These are phyloP conservation scores for Fraxinus quadrangulata DNA, from an alignment of 257 asterid genomes.

Conservation along the genomic window DNA sequence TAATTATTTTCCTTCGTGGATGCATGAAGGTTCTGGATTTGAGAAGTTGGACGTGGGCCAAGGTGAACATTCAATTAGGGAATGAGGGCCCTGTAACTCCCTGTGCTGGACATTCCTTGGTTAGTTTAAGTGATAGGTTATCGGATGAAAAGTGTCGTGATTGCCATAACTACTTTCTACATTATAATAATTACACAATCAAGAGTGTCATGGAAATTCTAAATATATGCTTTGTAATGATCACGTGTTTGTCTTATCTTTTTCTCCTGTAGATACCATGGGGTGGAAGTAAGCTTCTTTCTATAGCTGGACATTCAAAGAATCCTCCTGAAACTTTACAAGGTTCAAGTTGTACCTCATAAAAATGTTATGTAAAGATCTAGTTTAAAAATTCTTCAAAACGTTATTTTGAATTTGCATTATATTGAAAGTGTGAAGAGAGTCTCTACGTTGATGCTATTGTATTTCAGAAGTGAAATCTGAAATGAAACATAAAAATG, in stretches of 20 bases:
- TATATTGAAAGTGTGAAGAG: conserved; percentile 21
- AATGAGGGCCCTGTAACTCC: conserved; percentile 49
- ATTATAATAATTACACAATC: conserved; percentile 8
- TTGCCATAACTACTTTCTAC: conserved; percentile 5
- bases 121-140: conserved; percentile 46
- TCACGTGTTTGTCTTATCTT: conserved; percentile 28
- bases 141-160: conserved; percentile 20
- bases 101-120: conserved; percentile 93
- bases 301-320: conserved; percentile 91
- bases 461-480: conserved; percentile 15
- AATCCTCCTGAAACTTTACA: conserved; percentile 80
- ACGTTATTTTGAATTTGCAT: conserved; percentile 5
- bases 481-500: conserved; percentile 6
- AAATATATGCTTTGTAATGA: conserved; percentile 18
- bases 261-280: conserved; percentile 66
- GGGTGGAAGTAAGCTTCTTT: conserved; percentile 90
- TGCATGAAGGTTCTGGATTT: conserved; percentile 65
- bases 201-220: conserved; percentile 6
- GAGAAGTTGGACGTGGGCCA: conserved; percentile 92
- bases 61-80: conserved; percentile 63
- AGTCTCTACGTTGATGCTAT: conserved; percentile 14
- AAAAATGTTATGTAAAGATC: neutral
- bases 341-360: conserved; percentile 47
- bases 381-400: conserved; percentile 4
- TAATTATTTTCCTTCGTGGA: conserved; percentile 25